Base-by-base conservation (phyloP, 192 early-diverging fungal genomes). In the Gonapodya prolifera region DNA sequence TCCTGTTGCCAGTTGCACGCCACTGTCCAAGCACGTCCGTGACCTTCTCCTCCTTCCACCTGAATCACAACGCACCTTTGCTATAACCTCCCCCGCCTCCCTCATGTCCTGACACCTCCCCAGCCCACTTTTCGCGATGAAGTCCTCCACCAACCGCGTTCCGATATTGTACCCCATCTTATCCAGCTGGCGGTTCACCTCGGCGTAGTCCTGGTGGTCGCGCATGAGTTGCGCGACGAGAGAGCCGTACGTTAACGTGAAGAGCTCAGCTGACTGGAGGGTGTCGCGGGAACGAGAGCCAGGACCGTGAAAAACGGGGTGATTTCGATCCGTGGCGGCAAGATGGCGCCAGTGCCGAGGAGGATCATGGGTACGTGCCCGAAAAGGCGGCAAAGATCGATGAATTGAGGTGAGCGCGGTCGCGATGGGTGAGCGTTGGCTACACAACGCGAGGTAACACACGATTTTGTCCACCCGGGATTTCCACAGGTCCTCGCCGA, bases 91-190 rank as follows among this genome's bases (percentile, higher is more conserved):
- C 2, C 94, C 95, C 0, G 98, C 98, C 70, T 97, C 93, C 36
- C 87, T 84, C 78, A 99, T 93, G 79, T 95, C 93, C 32, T 88
- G 81, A 83, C 98, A 99, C 70, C 97, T 93, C 36, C 86, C 88
- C 61, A 90, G 83, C 70, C 82, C 86, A 0, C 92, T 86, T 77
- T 90, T 84, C n/a, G 98, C 94, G 45, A 99, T 82, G 75, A 98
- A 94, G 80, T 99, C 98, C 79, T 99, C 98, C 79, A 98, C 95
- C 75, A 99, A 83, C 0, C 96, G 89, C 33, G 90, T 87, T 30
- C 98, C 98, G 76, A 99, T 99, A 80, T 96, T 98, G 83, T 99
- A 98, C 33, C 98, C 98, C 94, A 99, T 98, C 83, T 98, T 96
- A 35, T 99, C 96, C 61, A 99, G 90, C 80, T 99, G 95, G 79